Base-by-base conservation (phyloP, 1,139 yeast species). In the Suhomyces taliae region DNA sequence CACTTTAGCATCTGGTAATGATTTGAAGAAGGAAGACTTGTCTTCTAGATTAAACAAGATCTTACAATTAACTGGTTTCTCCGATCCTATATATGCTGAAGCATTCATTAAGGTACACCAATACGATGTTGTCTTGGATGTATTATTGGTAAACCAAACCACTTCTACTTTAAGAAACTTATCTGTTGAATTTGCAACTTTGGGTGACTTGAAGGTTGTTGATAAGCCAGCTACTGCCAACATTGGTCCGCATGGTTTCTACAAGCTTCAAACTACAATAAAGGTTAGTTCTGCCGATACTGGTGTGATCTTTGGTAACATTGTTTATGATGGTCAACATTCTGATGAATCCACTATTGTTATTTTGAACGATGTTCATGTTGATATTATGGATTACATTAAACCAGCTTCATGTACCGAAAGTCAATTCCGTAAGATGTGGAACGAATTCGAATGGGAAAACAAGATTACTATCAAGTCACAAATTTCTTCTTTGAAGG, bases 361-460 rank as follows among this genome's bases (percentile, higher is more conserved):
- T 51, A 91, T 93, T 52, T 78, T 95, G 63, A 90, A 90, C 64
- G 99, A 93, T 65, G 90, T 95, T 48, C 97, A 93, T 64, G 91
- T 93, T 52, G 97, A 93, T 65, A 90, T 93, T 50, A 89, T 93
- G 93, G 98, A 93, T 69, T 95, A 95, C 72, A 91, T 95, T 66
- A 90, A 89, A 66, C 98, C 99, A 26, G 96, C 96, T 11, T 79
- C 82, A 27, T 90, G 97, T 67, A 74, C 90, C 14, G 99, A 93
- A 68, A 82, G 85, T 44, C 87, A 82, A 57, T 95, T 95, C 88
- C 88, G 99, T 61, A 82, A 85, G 60, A 91, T 91, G 98, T 95
- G 99, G 99, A 89, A 90, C 66, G 98, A 91, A 67, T 95, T 95
- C 65, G 99, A 95, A 72, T 95, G 99, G 99, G 99, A 95, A 70